Evolutionary conservation across 345 rosid species (phyloP), one percentile per base, ranked within the genome.

Genomic region (Mangifera indica): DNA sequence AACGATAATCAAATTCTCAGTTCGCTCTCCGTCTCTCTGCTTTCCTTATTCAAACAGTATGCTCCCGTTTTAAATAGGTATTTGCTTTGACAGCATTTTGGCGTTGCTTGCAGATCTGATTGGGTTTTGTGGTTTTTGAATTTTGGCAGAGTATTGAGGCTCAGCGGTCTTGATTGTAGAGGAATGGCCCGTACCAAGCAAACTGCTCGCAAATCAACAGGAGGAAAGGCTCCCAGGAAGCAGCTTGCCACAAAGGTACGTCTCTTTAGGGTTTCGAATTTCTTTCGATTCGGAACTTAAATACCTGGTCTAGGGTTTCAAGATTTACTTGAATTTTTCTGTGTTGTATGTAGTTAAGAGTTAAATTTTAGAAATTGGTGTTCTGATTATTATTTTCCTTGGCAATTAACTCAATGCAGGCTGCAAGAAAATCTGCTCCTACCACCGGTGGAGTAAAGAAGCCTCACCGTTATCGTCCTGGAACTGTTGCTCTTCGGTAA

Each of bases 361-460:
- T n/a, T n/a, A n/a, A n/a, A n/a, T n/a, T n/a, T 0, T 13, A 2
- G 24, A 57, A 18, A 14, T 32, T 4, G n/a, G 0, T 53, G 13
- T 17, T 49, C 22, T 22, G 26, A 11, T 42, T 15, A 37, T 7
- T 51, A n/a, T 63, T 10, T 12, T 10, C 5, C 9, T 51, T 34
- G 6, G 10, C 12, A 53, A 57, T 70, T 58, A 2, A 7, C 46
- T 5, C 14, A 20, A 15, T 60, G 5, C 12, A 90, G 92, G 91
- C 91, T 15, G 92, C 91, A n/a, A 83, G 91, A 77, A 90, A 90
- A 73, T 90, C 92, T 14, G 91, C 88, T 0, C 89, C 95, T 0
- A 84, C 88, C 7, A 85, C 83, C 9, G 92, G 89, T 2, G 92
- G 95, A 34, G 92, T 87, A 49, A 87, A 87, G 89, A 89, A 86